Base-by-base conservation (phyloP, 2,329 filamentous ascomycete species). In the Xylariaceae sp. region DNA sequence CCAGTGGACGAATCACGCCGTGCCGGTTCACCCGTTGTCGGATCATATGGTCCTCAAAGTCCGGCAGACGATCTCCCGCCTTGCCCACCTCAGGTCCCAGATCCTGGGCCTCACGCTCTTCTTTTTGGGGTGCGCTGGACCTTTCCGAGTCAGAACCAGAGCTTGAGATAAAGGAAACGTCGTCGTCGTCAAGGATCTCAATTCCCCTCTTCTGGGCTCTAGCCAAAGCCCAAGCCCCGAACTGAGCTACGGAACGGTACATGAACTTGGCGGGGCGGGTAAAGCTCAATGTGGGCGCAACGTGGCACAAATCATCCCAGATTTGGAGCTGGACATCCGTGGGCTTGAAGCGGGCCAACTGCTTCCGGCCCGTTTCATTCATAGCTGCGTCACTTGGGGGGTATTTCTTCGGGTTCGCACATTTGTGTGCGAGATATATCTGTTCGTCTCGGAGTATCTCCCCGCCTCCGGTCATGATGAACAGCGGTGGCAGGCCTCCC, bases 261-360 rank as follows among this genome's bases (percentile, higher is more conserved):
- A 96, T 95, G 61, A 83, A 84, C 57, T 96, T 96, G 29, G 90
- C 92, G 1, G 92, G 92, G n/a, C 81, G 75, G 0, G 90, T 96
- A 56, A 94, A 96, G 49, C 86, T 94, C n/a, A 96, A 69, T 0
- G 89, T 95, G 1, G 90, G 86, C 1, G 83, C 80, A 5, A 94
- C 89, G 53, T 96, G 90, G 50, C 92, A 96, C 3, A 96, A 65
- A 49, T 94, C 84, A 37, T 96, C 90, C 89, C 90, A 96, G 2
- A 96, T 81, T 55, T 96, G 92, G 2, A 98, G 70, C 54, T 95
- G 88, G 0, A 96, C 90, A 47, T 94, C 77, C 0, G 92, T 98
- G 0, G 88, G 85, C 37, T 77, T 76, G 57, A 86, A 93, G 41
- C 71, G 77, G 22, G 69, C 64, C 12, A 92, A 51, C 10, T 68